Conservation (phyloP, 306 rosid genomes). For the Corylus avellana region DNA sequence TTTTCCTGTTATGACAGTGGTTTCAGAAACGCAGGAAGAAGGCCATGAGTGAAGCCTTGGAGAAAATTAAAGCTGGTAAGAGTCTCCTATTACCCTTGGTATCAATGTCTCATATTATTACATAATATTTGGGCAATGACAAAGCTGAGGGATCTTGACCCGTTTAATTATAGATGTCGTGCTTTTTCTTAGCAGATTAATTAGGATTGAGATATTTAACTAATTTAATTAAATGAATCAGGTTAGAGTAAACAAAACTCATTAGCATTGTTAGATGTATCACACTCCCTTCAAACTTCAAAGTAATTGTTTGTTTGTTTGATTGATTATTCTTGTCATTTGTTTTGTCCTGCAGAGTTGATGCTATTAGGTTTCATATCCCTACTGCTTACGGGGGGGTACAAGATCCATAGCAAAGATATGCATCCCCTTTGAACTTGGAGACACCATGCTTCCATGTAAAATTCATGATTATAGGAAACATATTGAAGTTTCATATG, state of each 20-base stretch:
- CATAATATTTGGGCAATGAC: no score
- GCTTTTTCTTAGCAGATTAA: no score
- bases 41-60: constrained; percentile 74
- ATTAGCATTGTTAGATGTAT: neutral
- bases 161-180: no score
- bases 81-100: neutral
- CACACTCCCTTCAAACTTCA: neutral
- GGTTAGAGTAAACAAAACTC: neutral
- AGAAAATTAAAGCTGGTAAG: constrained; percentile 71
- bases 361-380: constrained; percentile 78
- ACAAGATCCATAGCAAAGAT: constrained; percentile 49
- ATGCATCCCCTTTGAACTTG: constrained; percentile 42
- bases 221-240: no score
- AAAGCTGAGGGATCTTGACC: no score
- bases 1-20: constrained; percentile 41
- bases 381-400: constrained; percentile 57
- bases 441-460: constrained; percentile 70
- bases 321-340: neutral
- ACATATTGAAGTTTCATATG: constrained; percentile 27
- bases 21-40: constrained; percentile 59
- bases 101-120: no score
- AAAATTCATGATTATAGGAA: neutral
- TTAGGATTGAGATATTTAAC: no score
- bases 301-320: neutral
- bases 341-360: constrained; percentile 44